Evolutionary conservation across 2,329 filamentous ascomycete genomes (phyloP), one percentile per base, ranked within the genome.

Genomic region (Emydomyces testavorans): DNA sequence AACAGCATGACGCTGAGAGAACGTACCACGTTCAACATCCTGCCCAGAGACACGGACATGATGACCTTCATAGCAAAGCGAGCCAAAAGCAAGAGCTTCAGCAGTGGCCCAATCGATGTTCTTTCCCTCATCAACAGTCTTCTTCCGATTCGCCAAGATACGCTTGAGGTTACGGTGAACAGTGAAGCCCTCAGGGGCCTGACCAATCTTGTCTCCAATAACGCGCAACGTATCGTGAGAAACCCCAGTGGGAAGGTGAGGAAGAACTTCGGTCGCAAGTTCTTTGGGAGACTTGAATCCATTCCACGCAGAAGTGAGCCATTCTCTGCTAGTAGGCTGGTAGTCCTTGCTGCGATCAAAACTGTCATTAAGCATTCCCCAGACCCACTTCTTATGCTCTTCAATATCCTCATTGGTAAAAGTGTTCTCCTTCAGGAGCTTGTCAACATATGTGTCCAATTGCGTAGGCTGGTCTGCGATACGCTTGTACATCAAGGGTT

Each of bases 251-350:
- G 87, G 82, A 59, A 86, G 79, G 71, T 98, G 92, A 43, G 90
- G 89, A 44, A 98, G 75, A 38, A 96, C 81, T 72, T 98, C 92
- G 20, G 83, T 92, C 26, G 90, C 89, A 54, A 98, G 76, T 57
- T 98, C 92, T 75, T 95, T 96, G 60, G 92, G 92, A 26, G 89
- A 94, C 74, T 96, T 96, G 80, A 98, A 96, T 53, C 90, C 90
- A 71, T 98, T 94, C 92, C 92, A 98, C 49, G 92, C 90, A 44
- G 89, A 95, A 6, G 92, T 96, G 58, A 94, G 81, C 92, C 92
- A 98, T 71, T 98, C 92, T 72, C 94, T 94, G 56, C 89, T 85
- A 34, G 85, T 93, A 38, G 92, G 87, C 67, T 90, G 84, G 71
- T 98, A 98, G 61, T 98, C 90, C 71, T 93, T 96, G 70, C 89